Evolutionary conservation across 176 grass and related monocot species (phyloP).

Genomic region (Musa schizocarpa): DNA sequence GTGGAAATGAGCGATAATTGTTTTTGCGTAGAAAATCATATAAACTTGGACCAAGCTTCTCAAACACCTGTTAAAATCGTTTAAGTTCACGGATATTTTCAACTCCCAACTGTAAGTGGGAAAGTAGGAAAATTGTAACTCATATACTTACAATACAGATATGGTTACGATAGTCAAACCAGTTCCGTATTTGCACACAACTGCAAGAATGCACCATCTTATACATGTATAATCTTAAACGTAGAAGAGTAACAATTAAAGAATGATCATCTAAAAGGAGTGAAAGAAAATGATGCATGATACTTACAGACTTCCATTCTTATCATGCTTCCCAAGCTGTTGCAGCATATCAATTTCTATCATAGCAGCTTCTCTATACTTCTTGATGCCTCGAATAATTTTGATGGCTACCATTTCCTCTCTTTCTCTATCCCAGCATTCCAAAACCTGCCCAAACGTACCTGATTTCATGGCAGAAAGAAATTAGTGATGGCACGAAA

Average conservation of each 20-base stretch:
- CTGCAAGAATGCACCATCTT: slow-evolving; percentile 75
- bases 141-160: slow-evolving; percentile 91
- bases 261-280: not conserved
- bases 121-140: slow-evolving; percentile 21
- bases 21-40: slow-evolving; percentile 44
- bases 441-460: slow-evolving; percentile 25
- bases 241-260: slow-evolving; percentile 23
- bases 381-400: slow-evolving; percentile 59
- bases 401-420: slow-evolving; percentile 74
- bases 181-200: slow-evolving; percentile 95
- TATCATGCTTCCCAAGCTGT: too few species aligned
- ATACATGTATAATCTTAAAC: slow-evolving; percentile 36
- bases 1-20: slow-evolving; percentile 66
- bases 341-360: too few species aligned
- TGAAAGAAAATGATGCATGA: not conserved
- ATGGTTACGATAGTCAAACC: slow-evolving; percentile 95
- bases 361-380: slow-evolving; percentile 60
- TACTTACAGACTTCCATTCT: too few species aligned
- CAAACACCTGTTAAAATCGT: slow-evolving; percentile 73
- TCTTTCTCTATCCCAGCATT: slow-evolving; percentile 68
- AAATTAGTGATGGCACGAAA: not conserved
- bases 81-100: slow-evolving; percentile 46
- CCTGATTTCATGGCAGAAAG: slow-evolving; percentile 23
- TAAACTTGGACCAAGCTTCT: slow-evolving; percentile 88
- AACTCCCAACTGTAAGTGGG: slow-evolving; percentile 9